A percentile compares a stretch with the other conserved stretches of the same genome.
Evolutionary conservation across 352 stramenopile species (phyloP).

Genomic region (Phytophthora foliorum): DNA sequence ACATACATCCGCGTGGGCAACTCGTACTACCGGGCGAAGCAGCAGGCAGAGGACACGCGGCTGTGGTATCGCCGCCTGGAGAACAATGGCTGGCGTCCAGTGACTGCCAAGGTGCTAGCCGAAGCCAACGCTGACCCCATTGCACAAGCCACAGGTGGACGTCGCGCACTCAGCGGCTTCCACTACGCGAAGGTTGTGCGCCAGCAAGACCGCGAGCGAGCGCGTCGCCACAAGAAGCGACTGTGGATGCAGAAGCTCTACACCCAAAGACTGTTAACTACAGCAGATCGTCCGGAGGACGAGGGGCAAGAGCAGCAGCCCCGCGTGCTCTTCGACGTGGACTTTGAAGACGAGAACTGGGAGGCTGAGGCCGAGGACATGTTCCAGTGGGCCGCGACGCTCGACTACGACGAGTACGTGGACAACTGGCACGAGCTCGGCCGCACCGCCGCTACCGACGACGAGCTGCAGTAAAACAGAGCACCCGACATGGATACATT

Average conservation of each 20-base stretch:
- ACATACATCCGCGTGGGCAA: slow-evolving; percentile 81
- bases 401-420: slow-evolving; percentile 85
- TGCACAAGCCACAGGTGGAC: slow-evolving; percentile 54
- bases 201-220: slow-evolving; percentile 59
- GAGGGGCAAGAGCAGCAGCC: slow-evolving; percentile 20
- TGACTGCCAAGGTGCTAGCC: slow-evolving; percentile 84
- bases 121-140: slow-evolving; percentile 73
- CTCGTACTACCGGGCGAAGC: slow-evolving; percentile 72
- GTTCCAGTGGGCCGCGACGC: slow-evolving; percentile 69
- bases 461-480: slow-evolving; percentile 10
- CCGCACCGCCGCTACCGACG: slow-evolving; percentile 59
- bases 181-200: slow-evolving; percentile 67
- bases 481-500: background rate
- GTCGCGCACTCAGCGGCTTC: slow-evolving; percentile 29
- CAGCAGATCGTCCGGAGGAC: slow-evolving; percentile 24
- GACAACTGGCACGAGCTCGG: slow-evolving; percentile 71
- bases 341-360: slow-evolving; percentile 78
- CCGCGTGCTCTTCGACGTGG: slow-evolving; percentile 60
- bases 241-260: slow-evolving; percentile 89
- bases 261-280: slow-evolving; percentile 57
- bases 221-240: slow-evolving; percentile 72
- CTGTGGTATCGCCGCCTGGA: slow-evolving; percentile 91
- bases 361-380: slow-evolving; percentile 75
- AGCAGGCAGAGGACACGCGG: slow-evolving; percentile 58
- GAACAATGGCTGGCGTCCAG: slow-evolving; percentile 92